Evolutionary conservation across 2,329 filamentous ascomycete genomes (phyloP).

Genomic region (Exophiala bonariae): DNA sequence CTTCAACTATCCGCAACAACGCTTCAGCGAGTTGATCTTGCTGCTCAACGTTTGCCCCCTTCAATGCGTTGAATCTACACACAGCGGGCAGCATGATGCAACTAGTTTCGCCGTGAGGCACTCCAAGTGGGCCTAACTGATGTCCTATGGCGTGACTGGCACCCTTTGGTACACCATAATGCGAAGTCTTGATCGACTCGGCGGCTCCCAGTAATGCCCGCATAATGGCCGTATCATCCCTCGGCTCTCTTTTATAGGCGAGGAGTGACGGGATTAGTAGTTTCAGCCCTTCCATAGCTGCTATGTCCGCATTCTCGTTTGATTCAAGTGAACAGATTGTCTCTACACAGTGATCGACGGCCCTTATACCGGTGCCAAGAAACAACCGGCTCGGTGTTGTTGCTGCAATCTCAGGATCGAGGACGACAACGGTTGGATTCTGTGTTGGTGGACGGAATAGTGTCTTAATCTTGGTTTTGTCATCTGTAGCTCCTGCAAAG

Average conservation of each 20-base stretch:
- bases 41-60: constrained; percentile 39
- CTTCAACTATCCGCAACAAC: constrained; percentile 19
- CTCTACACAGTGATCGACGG: constrained; percentile 34
- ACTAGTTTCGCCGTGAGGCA: constrained; percentile 61
- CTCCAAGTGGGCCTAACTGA: constrained; percentile 54
- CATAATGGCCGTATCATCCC: not conserved
- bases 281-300: constrained; percentile 27
- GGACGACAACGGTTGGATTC: constrained; percentile 17
- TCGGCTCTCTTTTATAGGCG: constrained; percentile 19
- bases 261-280: constrained; percentile 26
- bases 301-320: constrained; percentile 13
- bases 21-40: constrained; percentile 42
- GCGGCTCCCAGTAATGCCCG: constrained; percentile 13
- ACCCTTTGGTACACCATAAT: constrained; percentile 40
- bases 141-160: constrained; percentile 55
- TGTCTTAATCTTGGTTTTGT: constrained; percentile 5
- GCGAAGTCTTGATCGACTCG: constrained; percentile 21
- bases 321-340: constrained; percentile 26
- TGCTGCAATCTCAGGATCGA: constrained; percentile 29
- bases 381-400: constrained; percentile 30
- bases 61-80: constrained; percentile 52
- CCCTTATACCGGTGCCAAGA: constrained; percentile 32
- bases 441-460: constrained; percentile 6
- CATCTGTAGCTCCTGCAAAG: constrained; percentile 42
- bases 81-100: constrained; percentile 57